These are phyloP conservation scores for Triadica sebifera DNA, from an alignment of 345 rosid genomes.

Conservation along the genomic window DNA sequence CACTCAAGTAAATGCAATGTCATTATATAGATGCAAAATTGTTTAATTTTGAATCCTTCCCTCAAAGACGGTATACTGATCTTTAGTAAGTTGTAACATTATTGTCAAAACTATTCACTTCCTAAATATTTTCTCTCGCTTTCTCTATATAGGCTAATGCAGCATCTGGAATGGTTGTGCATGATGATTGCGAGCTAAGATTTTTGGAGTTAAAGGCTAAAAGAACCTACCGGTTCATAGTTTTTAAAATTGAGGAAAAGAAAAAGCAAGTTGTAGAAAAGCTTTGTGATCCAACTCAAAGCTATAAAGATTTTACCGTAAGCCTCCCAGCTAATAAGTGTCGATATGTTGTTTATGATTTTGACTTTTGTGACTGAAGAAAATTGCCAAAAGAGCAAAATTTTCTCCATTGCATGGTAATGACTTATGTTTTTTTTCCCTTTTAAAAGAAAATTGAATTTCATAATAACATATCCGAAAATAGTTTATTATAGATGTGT, in stretches of 20 bases:
- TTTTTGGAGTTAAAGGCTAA: slow-evolving; percentile 56
- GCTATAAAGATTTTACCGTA: slow-evolving; percentile 47
- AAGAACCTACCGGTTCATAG: slow-evolving; percentile 50
- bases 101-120: neutral
- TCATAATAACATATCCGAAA: neutral
- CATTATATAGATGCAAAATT: no score
- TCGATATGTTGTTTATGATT: slow-evolving; percentile 45
- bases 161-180: slow-evolving; percentile 59
- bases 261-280: slow-evolving; percentile 60
- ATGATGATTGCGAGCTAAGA: slow-evolving; percentile 57
- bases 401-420: slow-evolving; percentile 59
- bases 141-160: slow-evolving; percentile 43
- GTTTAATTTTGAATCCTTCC: neutral
- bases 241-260: slow-evolving; percentile 56
- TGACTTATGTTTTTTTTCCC: no score
- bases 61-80: neutral
- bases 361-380: slow-evolving; percentile 57
- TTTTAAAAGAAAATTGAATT: neutral
- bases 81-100: neutral
- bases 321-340: slow-evolving; percentile 54
- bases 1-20: no score
- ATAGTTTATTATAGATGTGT: neutral
- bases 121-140: neutral
- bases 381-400: slow-evolving; percentile 55
- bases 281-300: slow-evolving; percentile 46